Percentiles rank a stretch among this genome's conserved stretches.
Conservation (phyloP, 176 grass and related monocot genomes). For the Avena insularis region DNA sequence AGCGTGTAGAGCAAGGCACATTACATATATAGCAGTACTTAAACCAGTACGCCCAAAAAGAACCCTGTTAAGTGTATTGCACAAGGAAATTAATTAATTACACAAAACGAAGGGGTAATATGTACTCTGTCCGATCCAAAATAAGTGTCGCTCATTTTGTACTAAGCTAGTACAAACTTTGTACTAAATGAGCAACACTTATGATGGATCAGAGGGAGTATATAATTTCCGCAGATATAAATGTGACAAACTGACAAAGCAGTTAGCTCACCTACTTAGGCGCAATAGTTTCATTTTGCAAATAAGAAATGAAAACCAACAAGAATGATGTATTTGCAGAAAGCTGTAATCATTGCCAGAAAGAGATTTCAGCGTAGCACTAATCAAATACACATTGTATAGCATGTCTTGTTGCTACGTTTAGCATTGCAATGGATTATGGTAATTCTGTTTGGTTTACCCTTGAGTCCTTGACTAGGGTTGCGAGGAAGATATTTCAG, state of each 20-base stretch:
- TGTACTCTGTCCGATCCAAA: background rate
- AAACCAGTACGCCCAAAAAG: background rate
- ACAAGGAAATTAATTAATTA: background rate
- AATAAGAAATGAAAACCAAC: background rate
- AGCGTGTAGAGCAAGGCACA: background rate
- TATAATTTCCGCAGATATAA: background rate
- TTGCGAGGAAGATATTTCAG: background rate
- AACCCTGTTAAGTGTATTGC: background rate
- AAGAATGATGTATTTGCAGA: background rate
- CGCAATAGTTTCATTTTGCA: background rate
- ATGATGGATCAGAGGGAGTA: too few species aligned
- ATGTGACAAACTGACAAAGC: slow-evolving; percentile 9
- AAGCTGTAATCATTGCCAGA: background rate
- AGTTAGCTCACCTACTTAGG: background rate
- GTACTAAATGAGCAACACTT: too few species aligned
- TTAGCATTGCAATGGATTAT: background rate
- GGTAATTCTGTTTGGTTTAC: background rate
- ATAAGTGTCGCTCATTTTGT: too few species aligned
- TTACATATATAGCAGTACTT: slow-evolving; percentile 11
- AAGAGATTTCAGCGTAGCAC: background rate
- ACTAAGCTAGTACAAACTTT: too few species aligned
- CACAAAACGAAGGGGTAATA: background rate
- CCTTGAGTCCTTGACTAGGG: background rate
- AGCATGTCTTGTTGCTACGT: background rate
- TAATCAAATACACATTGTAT: background rate